phyloP scores from a whole-genome alignment of 768 basidiomycete species.

The Russula abietina region DNA sequence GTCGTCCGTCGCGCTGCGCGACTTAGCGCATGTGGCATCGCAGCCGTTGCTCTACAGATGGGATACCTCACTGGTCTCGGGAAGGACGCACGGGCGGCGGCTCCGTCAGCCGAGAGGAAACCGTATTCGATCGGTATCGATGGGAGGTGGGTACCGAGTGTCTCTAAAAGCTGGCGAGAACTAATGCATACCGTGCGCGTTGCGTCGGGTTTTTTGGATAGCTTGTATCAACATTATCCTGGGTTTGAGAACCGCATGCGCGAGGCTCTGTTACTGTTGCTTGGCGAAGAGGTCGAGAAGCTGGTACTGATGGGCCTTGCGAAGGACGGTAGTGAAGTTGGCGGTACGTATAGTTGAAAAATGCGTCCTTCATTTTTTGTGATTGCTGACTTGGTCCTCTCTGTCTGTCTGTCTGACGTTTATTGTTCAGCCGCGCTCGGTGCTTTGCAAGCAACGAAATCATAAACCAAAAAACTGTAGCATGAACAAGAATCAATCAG shows the following conservation, averaged over 20 bases:
- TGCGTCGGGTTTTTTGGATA: slow-evolving; percentile 29
- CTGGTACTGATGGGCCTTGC: no score
- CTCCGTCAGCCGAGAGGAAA: slow-evolving; percentile 33
- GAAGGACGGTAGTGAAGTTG: slow-evolving; percentile 96
- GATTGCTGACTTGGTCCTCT: slow-evolving; percentile 15
- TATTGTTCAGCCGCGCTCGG: slow-evolving; percentile 69
- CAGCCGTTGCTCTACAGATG: no score
- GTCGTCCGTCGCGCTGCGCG: slow-evolving; percentile 79
- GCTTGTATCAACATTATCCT: slow-evolving; percentile 90
- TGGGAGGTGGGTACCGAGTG: slow-evolving; percentile 57
- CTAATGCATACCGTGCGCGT: neutral
- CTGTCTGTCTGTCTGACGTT: neutral
- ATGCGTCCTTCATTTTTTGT: neutral
- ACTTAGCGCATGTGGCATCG: no score
- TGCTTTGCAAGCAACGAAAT: no score
- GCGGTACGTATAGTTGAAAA: slow-evolving; percentile 56
- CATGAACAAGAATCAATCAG: neutral
- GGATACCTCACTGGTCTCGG: no score
- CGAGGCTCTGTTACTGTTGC: no score
- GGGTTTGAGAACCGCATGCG: slow-evolving; percentile 77
- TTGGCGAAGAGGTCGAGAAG: no score
- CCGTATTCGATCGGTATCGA: slow-evolving; percentile 84
- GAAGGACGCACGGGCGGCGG: slow-evolving; percentile 10
- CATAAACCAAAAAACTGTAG: slow-evolving; percentile 25
- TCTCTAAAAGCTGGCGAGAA: neutral